These are phyloP conservation scores for Globisporangium canariense DNA, from an alignment of 352 stramenopile species.

Conservation along the genomic window DNA sequence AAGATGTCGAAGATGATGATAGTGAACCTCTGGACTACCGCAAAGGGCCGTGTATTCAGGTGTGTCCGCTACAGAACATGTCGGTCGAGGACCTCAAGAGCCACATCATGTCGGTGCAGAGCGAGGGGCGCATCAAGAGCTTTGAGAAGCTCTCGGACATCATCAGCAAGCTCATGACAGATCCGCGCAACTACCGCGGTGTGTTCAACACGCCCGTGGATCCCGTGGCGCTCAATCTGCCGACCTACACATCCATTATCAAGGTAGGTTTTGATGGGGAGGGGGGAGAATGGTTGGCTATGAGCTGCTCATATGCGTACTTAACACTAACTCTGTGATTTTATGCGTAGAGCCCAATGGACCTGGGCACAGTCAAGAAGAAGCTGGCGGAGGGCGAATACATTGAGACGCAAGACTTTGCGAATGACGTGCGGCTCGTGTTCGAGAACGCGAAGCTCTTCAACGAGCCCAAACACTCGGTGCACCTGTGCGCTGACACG, in stretches of 20 bases:
- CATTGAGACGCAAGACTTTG: constrained; percentile 80
- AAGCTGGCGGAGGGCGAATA: constrained; percentile 84
- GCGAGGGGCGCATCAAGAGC: constrained; percentile 54
- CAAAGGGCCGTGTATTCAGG: constrained; percentile 17
- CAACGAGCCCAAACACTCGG: constrained; percentile 73
- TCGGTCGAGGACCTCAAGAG: constrained; percentile 46
- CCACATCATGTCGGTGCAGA: constrained; percentile 66
- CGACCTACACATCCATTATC: constrained; percentile 68
- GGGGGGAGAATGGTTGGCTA: neutral
- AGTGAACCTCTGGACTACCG: constrained; percentile 8
- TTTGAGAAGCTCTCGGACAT: constrained; percentile 68
- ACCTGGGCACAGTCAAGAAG: constrained; percentile 86
- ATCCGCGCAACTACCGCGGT: constrained; percentile 65
- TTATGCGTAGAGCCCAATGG: constrained; percentile 75
- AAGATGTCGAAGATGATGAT: neutral
- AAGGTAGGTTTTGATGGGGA: constrained; percentile 21
- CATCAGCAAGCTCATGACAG: constrained; percentile 67
- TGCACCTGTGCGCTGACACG: constrained; percentile 65
- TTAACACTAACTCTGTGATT: constrained; percentile 1
- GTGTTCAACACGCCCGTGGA: constrained; percentile 81
- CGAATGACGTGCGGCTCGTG: constrained; percentile 75
- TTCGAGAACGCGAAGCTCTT: constrained; percentile 91
- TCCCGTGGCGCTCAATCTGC: constrained; percentile 58
- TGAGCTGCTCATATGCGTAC: neutral
- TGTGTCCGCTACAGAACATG: constrained; percentile 64